Conservation (phyloP, 208 protist genomes). For the Leishmania mexicana region DNA sequence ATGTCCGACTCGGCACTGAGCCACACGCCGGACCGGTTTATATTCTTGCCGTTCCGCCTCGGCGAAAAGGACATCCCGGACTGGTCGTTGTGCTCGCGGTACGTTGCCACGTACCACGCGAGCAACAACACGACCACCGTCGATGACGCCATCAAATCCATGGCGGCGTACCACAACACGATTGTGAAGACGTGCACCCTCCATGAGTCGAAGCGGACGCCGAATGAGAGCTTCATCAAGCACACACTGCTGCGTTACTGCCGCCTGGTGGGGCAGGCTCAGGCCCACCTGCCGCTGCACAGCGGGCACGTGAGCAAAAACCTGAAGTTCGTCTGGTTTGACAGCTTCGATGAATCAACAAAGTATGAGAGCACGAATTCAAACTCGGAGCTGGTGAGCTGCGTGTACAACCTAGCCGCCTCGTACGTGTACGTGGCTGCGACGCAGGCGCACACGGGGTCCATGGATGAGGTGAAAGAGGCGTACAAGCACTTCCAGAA, state of each 20-base stretch:
- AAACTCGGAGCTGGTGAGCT: conserved; percentile 80
- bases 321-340: conserved; percentile 63
- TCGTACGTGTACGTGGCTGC: conserved; percentile 61
- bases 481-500: conserved; percentile 78
- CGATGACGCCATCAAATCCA: conserved; percentile 61
- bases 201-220: conserved; percentile 45
- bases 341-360: conserved; percentile 68
- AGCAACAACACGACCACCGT: conserved; percentile 67
- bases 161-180: conserved; percentile 65
- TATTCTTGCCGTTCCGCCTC: conserved; percentile 70
- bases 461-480: conserved; percentile 61
- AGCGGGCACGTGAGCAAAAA: conserved; percentile 54
- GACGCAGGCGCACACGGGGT: conserved; percentile 42
- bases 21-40: conserved; percentile 65
- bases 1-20: conserved; percentile 20
- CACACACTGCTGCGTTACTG: conserved; percentile 75
- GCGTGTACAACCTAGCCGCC: conserved; percentile 86
- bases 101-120: conserved; percentile 63
- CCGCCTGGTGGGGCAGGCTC: conserved; percentile 66
- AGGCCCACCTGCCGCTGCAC: conserved; percentile 78
- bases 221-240: conserved; percentile 68
- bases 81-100: conserved; percentile 69
- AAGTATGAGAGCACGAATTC: conserved; percentile 70
- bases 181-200: conserved; percentile 68
- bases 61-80: conserved; percentile 70